phyloP scores from a whole-genome alignment of 768 basidiomycete genomes.

The Collybiopsis luxurians region DNA sequence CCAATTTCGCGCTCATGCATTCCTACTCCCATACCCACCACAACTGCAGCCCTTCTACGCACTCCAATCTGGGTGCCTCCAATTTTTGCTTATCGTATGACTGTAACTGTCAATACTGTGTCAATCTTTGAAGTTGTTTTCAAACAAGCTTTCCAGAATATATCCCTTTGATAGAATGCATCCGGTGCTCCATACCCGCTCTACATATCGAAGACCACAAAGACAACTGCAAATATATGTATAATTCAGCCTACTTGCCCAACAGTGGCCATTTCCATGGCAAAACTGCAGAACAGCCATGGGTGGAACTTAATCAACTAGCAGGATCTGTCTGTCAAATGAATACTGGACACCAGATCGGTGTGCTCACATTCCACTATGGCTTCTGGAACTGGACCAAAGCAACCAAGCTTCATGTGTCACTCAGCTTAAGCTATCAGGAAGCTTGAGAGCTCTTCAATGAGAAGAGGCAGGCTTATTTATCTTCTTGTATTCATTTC shows the following conservation, averaged over 20 bases:
- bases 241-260: conserved; percentile 17
- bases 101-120: too few relatives aligned
- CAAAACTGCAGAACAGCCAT: conserved; percentile 25
- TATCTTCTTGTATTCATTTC: neutral
- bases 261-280: conserved; percentile 24
- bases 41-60: too few relatives aligned
- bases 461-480: neutral
- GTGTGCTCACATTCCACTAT: neutral
- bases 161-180: neutral
- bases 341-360: conserved; percentile 22
- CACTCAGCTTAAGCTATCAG: neutral
- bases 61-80: too few relatives aligned
- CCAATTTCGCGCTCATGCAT: neutral
- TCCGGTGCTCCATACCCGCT: too few relatives aligned
- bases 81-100: too few relatives aligned
- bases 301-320: conserved; percentile 21
- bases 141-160: neutral
- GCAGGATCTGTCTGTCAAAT: conserved; percentile 22
- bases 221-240: conserved; percentile 23
- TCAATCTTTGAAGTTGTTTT: neutral
- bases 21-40: neutral
- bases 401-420: neutral
- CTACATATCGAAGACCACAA: too few relatives aligned
- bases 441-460: neutral
- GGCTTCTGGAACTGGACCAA: neutral